Base-by-base conservation (phyloP, 768 basidiomycete species). In the Amylocystis lapponica region DNA sequence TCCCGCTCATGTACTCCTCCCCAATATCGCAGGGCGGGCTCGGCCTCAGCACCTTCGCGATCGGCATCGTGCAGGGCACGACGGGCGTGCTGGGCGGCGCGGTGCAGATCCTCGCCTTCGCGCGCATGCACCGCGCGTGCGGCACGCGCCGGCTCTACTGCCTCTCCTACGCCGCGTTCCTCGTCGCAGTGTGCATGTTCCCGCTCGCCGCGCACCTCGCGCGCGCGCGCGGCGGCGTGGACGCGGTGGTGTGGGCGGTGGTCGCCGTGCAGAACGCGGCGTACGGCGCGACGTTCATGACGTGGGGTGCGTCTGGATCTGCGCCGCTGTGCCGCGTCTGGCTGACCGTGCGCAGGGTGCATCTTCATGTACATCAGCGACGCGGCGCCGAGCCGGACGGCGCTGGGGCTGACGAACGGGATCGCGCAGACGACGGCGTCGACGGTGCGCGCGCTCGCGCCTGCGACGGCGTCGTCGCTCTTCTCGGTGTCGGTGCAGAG, bases 401-500 rank as follows among this genome's bases (percentile, higher is more conserved):
- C 71, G 10, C 60, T 83, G 11, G 78, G 74, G 1, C 64, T 74
- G 4, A 66, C 68, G 10, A 78, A 76, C 45, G 76, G 77, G 5
- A 50, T 79, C 27, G 75, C 69, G 2, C 78, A 82, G 56, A 75
- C 74, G 54, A 55, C 70, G 3, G 63, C 63, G 3, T 76, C 71
- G 1, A 60, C 66, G 5, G 64, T 69, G 51, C 66, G 79, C 27
- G 63, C 74, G 0, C 47, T 79, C n/a, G 74, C 74, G 2, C 79
- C 78, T 0, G 63, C 72, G 7, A 51, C 71, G 14, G 66, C 76
- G 1, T 70, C 75, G 1, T 78, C 78, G 0, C 55, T 80, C 10
- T 81, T 76, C 51, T 69, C 78, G 1, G 44, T 72, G 0, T 74
- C 75, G 0, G 40, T 72, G 12, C 57, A 75, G 45, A 51, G 48